Base-by-base conservation (phyloP, 1,284 basidiomycete genomes). In the Stygiomarasmius scandens region DNA sequence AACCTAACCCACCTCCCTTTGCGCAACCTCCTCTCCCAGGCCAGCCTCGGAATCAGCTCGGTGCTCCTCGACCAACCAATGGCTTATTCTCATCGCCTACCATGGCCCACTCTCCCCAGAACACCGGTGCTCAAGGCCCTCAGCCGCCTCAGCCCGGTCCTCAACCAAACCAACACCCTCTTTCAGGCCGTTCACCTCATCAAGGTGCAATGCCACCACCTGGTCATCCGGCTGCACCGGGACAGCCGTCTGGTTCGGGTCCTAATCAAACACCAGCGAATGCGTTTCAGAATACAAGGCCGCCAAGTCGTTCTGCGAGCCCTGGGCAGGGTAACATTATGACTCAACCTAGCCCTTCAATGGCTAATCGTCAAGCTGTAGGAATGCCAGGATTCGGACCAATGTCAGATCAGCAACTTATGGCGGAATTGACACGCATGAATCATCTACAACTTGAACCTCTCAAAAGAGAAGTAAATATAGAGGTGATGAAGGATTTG, bases 291-390 rank as follows among this genome's bases (percentile, higher is more conserved):
- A 74, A 74, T 16, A 74, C 73, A 2, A 73, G 82, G 49, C 80
- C 86, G 10, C 81, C 83, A 9, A 87, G 85, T 65, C 76, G 85
- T 52, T 77, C 84, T 25, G 79, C 71, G 3, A 82, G 83, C 0
- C 84, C 86, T 0, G 74, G 76, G 23, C 69, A 58, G 53, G 64
- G 69, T 20, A 68, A 66, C 20, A 77, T 81, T 70, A 73, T 77
- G 61, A 71, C 73, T 22, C 79, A 81, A 1, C 81, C 69, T 2
- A 89, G 86, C 63, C 87, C 87, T 12, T 83, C 81, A 6, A 55
- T 88, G 63, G 69, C 74, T 3, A 62, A 74, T 38, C 78, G 83
- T 11, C 77, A 79, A 61, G 46, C 61, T 32, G 51, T 45, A 11
- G 54, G 32, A 23, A 60, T 58, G 58, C 69, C 68, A n/a, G n/a